phyloP scores from a whole-genome alignment of 352 stramenopile species.

The Globisporangium orthogonon region DNA sequence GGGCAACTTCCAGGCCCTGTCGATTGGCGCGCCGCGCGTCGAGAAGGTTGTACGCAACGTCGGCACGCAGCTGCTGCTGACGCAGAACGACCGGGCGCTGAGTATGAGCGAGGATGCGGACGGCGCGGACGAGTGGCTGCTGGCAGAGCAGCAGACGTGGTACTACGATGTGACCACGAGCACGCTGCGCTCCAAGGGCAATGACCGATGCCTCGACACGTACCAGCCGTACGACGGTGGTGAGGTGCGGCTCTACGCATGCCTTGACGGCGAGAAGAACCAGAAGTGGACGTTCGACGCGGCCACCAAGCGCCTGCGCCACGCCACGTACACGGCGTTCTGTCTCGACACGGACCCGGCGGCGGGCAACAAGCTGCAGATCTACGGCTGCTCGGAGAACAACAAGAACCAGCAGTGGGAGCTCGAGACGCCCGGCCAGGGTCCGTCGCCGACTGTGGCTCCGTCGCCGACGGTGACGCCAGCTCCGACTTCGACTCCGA shows the following conservation, averaged over 20 bases:
- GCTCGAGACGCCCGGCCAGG: constrained; percentile 6
- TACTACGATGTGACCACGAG: constrained; percentile 48
- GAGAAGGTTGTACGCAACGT: constrained; percentile 15
- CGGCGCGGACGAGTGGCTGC: constrained; percentile 39
- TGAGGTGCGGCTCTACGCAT: constrained; percentile 48
- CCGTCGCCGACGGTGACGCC: constrained; percentile 14
- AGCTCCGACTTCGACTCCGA: neutral
- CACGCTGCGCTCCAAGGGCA: constrained; percentile 60
- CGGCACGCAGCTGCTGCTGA: constrained; percentile 14
- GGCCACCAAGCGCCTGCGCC: constrained; percentile 32
- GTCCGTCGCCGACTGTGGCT: constrained; percentile 3
- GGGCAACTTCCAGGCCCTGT: constrained; percentile 39
- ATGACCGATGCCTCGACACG: constrained; percentile 55
- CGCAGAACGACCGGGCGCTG: constrained; percentile 23
- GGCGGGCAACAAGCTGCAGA: constrained; percentile 46
- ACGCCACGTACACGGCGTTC: constrained; percentile 37
- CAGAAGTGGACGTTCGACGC: constrained; percentile 64
- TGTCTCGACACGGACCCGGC: constrained; percentile 47
- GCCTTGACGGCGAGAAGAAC: constrained; percentile 43
- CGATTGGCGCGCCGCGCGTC: constrained; percentile 23
- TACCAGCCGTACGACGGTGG: constrained; percentile 42
- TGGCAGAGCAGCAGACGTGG: constrained; percentile 53
- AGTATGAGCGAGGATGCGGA: constrained; percentile 34
- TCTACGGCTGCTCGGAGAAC: constrained; percentile 45
- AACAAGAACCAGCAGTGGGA: constrained; percentile 57